Conservation (phyloP, 495 filamentous ascomycete genomes). For the Penicillium soppii region DNA sequence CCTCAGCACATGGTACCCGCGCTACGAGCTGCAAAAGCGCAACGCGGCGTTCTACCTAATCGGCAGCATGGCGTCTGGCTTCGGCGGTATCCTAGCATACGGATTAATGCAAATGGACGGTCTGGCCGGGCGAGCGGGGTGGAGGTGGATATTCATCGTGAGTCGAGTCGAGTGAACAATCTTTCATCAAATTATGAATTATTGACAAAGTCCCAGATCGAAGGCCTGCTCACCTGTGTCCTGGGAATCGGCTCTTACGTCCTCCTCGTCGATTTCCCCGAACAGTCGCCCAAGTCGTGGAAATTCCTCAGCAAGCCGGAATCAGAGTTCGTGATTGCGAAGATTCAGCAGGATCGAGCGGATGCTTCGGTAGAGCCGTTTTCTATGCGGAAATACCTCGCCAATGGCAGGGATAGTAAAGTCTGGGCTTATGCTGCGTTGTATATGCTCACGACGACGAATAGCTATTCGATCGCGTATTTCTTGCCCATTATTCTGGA, state of each 20-base stretch:
- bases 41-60: constrained; percentile 53
- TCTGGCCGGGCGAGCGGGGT: constrained; percentile 43
- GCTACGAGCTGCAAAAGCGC: constrained; percentile 56
- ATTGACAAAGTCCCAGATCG: constrained; percentile 9
- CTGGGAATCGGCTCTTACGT: constrained; percentile 39
- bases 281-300: constrained; percentile 41
- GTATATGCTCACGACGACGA: constrained; percentile 48
- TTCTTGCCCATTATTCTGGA: constrained; percentile 64
- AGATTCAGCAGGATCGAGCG: constrained; percentile 50
- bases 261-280: constrained; percentile 52
- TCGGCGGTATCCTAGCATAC: constrained; percentile 59
- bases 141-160: constrained; percentile 60
- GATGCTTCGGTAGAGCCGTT: constrained; percentile 47
- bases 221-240: constrained; percentile 41
- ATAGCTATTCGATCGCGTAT: constrained; percentile 58
- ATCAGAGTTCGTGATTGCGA: constrained; percentile 45
- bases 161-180: background rate
- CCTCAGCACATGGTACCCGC: constrained; percentile 55
- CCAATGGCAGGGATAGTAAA: constrained; percentile 45
- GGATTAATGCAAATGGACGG: constrained; percentile 54
- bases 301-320: constrained; percentile 44
- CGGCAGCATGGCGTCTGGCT: constrained; percentile 54
- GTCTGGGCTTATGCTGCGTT: constrained; percentile 53
- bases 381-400: constrained; percentile 37
- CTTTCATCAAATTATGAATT: background rate